Evolutionary conservation across 768 basidiomycete species (phyloP).

Genomic region (Sistotremastrum niveocremeum): DNA sequence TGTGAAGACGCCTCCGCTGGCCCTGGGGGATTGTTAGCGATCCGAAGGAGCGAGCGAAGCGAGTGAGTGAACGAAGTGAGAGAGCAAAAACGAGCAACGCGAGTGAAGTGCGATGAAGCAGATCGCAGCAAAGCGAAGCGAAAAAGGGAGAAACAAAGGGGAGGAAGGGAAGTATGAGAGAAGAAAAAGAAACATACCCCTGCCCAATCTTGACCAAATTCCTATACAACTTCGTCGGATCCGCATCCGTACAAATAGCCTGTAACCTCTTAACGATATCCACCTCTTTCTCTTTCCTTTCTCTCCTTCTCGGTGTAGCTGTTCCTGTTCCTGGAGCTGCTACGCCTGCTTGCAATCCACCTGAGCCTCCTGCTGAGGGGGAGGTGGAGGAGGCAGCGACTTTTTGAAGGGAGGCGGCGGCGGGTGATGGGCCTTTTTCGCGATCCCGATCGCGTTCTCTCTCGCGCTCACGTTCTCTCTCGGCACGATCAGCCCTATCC

Average conservation of each 20-base stretch:
- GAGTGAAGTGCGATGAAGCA: no score
- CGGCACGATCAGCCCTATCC: neutral
- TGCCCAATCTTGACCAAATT: slow-evolving; percentile 96
- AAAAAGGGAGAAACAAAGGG: neutral
- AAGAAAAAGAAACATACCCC: slow-evolving; percentile 44
- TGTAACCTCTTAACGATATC: slow-evolving; percentile 87
- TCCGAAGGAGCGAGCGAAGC: slow-evolving; percentile 1
- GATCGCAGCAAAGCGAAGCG: no score
- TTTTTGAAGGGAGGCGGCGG: neutral
- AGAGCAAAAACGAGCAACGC: slow-evolving; percentile 1
- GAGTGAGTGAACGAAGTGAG: slow-evolving; percentile 5
- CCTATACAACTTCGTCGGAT: slow-evolving; percentile 87
- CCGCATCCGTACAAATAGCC: slow-evolving; percentile 93
- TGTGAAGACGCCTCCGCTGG: slow-evolving; percentile 95
- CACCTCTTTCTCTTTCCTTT: slow-evolving; percentile 76
- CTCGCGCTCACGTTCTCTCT: slow-evolving; percentile 3
- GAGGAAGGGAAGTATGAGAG: neutral
- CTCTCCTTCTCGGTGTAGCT: slow-evolving; percentile 72
- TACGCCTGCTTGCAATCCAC: slow-evolving; percentile 39
- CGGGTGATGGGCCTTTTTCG: slow-evolving; percentile 10
- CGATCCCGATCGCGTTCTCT: slow-evolving; percentile 8
- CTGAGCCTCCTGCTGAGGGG: slow-evolving; percentile 31
- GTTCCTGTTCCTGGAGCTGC: slow-evolving; percentile 39
- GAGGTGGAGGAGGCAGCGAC: slow-evolving; percentile 29
- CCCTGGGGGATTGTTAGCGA: slow-evolving; percentile 30